Evolutionary conservation across 495 filamentous ascomycete genomes (phyloP).

Genomic region (Hypoxylon lenormandii): DNA sequence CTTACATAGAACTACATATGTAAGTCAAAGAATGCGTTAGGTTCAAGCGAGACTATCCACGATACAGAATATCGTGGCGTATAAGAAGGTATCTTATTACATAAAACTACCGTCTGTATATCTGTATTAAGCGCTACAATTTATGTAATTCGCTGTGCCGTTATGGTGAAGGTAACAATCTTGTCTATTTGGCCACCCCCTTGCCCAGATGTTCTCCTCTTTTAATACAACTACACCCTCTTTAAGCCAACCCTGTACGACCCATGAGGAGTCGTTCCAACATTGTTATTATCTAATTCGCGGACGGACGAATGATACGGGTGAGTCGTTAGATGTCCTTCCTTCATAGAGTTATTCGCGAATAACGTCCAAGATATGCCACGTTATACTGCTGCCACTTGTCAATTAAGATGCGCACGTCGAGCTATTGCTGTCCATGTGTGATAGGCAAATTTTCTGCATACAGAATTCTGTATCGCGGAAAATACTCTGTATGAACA

Average conservation of each 20-base stretch:
- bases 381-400: conserved; percentile 45
- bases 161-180: not conserved
- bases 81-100: no score
- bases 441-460: conserved; percentile 34
- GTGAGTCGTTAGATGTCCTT: not conserved
- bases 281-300: conserved; percentile 34
- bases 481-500: conserved; percentile 9
- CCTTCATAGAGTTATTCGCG: conserved; percentile 38
- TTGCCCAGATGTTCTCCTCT: conserved; percentile 13
- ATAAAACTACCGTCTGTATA: no score
- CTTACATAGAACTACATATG: no score
- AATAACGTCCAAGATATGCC: conserved; percentile 36
- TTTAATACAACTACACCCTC: conserved; percentile 38
- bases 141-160: not conserved
- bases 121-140: conserved; percentile 1
- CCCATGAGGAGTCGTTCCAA: conserved; percentile 25
- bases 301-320: conserved; percentile 22
- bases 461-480: conserved; percentile 14
- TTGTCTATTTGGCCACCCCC: conserved; percentile 11
- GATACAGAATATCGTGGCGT: no score
- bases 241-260: conserved; percentile 9
- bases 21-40: no score
- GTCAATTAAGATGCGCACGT: conserved; percentile 33
- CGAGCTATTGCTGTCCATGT: conserved; percentile 17
- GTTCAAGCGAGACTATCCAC: no score